Base-by-base conservation (phyloP, 768 basidiomycete genomes). In the Lentinula boryana region DNA sequence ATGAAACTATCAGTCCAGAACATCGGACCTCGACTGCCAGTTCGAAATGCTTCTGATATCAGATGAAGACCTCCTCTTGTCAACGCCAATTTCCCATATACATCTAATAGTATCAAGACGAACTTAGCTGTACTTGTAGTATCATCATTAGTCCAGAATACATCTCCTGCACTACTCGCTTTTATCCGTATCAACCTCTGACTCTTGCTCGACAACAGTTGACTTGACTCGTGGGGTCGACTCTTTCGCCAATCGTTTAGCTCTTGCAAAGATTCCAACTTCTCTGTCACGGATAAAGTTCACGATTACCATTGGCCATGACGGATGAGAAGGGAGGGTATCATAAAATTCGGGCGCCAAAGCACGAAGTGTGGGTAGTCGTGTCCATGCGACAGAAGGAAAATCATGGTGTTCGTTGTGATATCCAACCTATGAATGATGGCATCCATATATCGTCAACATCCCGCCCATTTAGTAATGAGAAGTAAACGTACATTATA, bases 331-430 rank as follows among this genome's bases (percentile, higher is more conserved):
- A 0, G 95, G 93, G 27, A 98, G 79, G 4, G 77, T 82, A 65
- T 93, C 91, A 75, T 99, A 99, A 70, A 89, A 95, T 72, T 98
- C 96, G 3, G 88, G 89, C 6, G 95, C 96, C 32, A 97, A 80
- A 2, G 81, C 80, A 33, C 87, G 86, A 21, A 99, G 84, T 5
- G 84, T 83, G 1, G 95, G 92, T 0, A 98, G 81, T 23, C 91
- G 86, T 16, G 95, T 98, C 97, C 97, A 99, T 1, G 97, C 83
- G 1, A 99, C 75, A 12, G 94, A 94, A 7, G 97, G 95, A 74
- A 99, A 98, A 75, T 99, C 97, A 74, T 99, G 97, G 74, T 99
- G 97, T 68, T 98, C 97, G 73, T 99, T 98, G 72, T 99, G 97
- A 70, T 98, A 98, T 41, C 97, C 97, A 65, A 98, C 93, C 92